Conservation (phyloP, 768 basidiomycete genomes). For the Mycena alexandri region DNA sequence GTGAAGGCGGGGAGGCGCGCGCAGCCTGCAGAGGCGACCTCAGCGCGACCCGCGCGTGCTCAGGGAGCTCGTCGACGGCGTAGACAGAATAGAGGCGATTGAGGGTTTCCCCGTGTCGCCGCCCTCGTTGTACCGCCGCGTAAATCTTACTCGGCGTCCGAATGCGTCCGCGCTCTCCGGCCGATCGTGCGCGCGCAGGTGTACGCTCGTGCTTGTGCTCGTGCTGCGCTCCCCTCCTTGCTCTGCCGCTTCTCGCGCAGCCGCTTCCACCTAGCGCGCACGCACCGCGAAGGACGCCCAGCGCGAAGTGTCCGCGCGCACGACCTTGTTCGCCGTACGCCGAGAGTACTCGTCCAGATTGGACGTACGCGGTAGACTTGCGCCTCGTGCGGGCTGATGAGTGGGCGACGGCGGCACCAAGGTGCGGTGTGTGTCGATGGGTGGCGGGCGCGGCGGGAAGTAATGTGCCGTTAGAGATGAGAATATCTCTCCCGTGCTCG, state of each 20-base stretch:
- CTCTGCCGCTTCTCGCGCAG: constrained; percentile 28
- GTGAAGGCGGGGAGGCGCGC: constrained; percentile 13
- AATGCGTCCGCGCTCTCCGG: constrained; percentile 5
- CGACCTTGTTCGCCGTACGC: constrained; percentile 59
- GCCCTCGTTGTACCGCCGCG: constrained; percentile 63
- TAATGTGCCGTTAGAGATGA: constrained; percentile 40
- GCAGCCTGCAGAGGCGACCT: neutral
- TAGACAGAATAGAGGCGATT: constrained; percentile 35
- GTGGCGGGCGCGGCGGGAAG: constrained; percentile 46
- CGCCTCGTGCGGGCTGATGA: constrained; percentile 73
- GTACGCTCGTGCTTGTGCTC: neutral
- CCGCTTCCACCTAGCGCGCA: too few relatives aligned
- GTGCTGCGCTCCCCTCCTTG: neutral
- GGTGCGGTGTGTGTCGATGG: constrained; percentile 26
- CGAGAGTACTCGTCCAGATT: constrained; percentile 40
- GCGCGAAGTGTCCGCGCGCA: constrained; percentile 56
- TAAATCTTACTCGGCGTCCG: constrained; percentile 40
- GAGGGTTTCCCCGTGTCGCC: neutral
- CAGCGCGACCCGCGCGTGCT: constrained; percentile 28
- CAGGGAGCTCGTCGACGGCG: constrained; percentile 35
- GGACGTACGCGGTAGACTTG: constrained; percentile 63
- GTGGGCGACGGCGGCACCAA: constrained; percentile 43
- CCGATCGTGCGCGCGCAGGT: too few relatives aligned
- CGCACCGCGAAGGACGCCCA: constrained; percentile 38
- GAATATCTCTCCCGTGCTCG: constrained; percentile 57